Conservation (phyloP, 495 filamentous ascomycete genomes). For the Aspergillus coremiiformis region DNA sequence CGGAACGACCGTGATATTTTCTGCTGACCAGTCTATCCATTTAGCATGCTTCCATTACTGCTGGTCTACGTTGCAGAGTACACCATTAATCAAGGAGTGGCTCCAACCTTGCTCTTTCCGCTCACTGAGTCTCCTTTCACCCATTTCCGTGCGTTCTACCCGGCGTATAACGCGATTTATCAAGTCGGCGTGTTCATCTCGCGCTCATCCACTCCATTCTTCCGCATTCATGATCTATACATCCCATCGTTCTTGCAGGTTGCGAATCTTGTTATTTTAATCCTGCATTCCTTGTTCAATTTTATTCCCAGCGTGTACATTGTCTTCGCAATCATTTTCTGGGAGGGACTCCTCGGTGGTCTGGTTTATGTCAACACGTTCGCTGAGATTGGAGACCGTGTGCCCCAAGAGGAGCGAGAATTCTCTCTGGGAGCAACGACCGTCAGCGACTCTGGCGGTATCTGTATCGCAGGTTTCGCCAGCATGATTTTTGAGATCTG, state of each 20-base stretch:
- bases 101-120: constrained; percentile 84
- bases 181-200: constrained; percentile 92
- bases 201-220: constrained; percentile 78
- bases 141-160: constrained; percentile 81
- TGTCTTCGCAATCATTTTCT: constrained; percentile 79
- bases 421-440: constrained; percentile 85
- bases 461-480: constrained; percentile 81
- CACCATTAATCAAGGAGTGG: constrained; percentile 89
- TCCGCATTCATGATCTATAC: constrained; percentile 76
- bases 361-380: constrained; percentile 94
- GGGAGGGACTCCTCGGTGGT: constrained; percentile 89
- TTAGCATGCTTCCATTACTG: constrained; percentile 81
- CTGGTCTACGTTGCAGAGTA: constrained; percentile 95
- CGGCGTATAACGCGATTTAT: constrained; percentile 88
- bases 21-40: constrained; percentile 21
- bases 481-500: constrained; percentile 77
- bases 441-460: constrained; percentile 86
- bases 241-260: constrained; percentile 77
- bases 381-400: constrained; percentile 78
- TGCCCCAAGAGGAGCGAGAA: constrained; percentile 69
- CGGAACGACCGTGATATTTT: background rate
- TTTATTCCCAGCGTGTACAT: constrained; percentile 80
- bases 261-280: constrained; percentile 66
- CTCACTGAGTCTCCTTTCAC: constrained; percentile 65
- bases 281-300: constrained; percentile 63